Evolutionary conservation across 2,329 filamentous ascomycete species (phyloP).

Genomic region (Zymoseptoria passerinii): DNA sequence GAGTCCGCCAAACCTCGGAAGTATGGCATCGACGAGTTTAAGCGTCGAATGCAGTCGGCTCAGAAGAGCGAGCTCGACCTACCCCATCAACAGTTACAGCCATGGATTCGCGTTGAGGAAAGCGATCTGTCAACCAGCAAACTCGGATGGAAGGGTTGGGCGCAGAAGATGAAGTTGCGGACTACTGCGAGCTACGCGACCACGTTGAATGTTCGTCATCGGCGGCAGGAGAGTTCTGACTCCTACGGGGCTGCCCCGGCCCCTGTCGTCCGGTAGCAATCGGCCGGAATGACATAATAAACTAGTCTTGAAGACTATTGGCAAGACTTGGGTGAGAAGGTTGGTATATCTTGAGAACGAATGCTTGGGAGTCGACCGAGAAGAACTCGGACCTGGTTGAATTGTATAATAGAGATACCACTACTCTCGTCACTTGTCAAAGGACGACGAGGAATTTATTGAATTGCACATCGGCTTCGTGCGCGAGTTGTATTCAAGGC

Average conservation of each 20-base stretch:
- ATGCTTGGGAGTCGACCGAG: not conserved
- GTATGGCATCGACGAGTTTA: constrained; percentile 14
- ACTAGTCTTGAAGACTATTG: no score
- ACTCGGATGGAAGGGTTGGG: not conserved
- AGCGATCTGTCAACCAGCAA: not conserved
- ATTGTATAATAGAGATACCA: not conserved
- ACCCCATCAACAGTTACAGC: not conserved
- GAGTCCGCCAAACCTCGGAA: constrained; percentile 2
- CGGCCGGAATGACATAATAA: no score
- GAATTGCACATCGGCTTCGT: no score
- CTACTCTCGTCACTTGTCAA: not conserved
- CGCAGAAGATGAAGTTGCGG: not conserved
- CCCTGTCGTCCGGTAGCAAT: constrained; percentile 20
- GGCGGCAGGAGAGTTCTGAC: not conserved
- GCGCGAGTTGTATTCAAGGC: no score
- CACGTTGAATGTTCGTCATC: not conserved
- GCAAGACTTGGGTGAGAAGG: no score
- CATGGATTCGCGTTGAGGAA: not conserved
- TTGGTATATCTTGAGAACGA: constrained; percentile 4
- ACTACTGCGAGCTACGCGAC: not conserved
- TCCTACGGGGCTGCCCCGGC: constrained; percentile 28
- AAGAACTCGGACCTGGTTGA: not conserved
- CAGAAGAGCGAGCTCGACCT: not conserved
- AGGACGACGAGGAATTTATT: not conserved
- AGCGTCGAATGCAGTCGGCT: constrained; percentile 3